These are phyloP conservation scores for Auricularia cornea DNA, from an alignment of 768 basidiomycete genomes.

Conservation along the genomic window DNA sequence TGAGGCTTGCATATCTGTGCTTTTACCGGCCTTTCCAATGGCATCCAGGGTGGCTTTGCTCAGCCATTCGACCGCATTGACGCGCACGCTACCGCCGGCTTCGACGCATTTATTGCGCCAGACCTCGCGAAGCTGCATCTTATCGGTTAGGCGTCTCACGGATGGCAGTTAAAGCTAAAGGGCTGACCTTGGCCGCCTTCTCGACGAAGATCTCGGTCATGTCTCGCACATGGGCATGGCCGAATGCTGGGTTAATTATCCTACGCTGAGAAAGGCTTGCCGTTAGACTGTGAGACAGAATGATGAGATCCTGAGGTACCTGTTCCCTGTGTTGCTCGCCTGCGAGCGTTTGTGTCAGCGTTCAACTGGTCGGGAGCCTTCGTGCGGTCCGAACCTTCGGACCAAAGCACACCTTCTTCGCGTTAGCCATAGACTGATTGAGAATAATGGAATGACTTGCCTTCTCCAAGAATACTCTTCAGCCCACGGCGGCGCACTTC, in stretches of 20 bases:
- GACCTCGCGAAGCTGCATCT: conserved; percentile 13
- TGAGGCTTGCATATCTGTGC: not conserved
- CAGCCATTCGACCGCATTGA: conserved; percentile 28
- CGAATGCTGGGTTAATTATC: conserved; percentile 54
- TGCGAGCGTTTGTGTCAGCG: conserved; percentile 16
- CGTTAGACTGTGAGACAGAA: too few relatives aligned
- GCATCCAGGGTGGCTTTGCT: conserved; percentile 19
- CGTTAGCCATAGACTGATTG: too few relatives aligned
- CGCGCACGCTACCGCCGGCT: conserved; percentile 6
- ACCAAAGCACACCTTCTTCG: not conserved
- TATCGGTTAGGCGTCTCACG: not conserved
- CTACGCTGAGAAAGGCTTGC: not conserved
- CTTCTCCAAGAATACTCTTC: conserved; percentile 10
- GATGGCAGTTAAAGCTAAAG: not conserved
- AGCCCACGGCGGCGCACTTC: conserved; percentile 19
- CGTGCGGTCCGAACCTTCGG: not conserved
- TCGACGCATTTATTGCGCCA: conserved; percentile 10
- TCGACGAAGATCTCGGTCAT: conserved; percentile 48
- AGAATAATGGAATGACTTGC: too few relatives aligned
- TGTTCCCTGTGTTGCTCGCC: not conserved
- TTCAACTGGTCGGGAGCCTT: too few relatives aligned
- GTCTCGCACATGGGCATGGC: conserved; percentile 47
- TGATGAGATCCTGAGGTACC: not conserved
- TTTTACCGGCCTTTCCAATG: conserved; percentile 17
- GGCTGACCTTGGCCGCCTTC: conserved; percentile 41